Conservation (phyloP, 202 grass and related monocot species). For the Schoenoplectus tabernaemontani region DNA sequence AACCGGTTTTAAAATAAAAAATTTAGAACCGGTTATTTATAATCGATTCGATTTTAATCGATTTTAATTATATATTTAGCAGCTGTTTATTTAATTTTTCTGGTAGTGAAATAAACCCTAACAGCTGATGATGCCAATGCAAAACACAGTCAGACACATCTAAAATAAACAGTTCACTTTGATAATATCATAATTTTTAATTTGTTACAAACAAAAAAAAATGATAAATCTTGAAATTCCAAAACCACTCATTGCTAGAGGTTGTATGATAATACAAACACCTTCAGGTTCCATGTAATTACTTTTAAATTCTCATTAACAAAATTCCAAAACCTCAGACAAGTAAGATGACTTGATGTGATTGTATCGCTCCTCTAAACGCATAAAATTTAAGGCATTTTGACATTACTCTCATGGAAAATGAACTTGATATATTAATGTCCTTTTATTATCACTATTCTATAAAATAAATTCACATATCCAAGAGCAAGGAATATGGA, state of each 20-base stretch:
- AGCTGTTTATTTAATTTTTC: too few relatives aligned
- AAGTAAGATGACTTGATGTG: not conserved
- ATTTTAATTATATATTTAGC: too few relatives aligned
- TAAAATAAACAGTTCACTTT: slow-evolving; percentile 17
- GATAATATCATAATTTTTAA: not conserved
- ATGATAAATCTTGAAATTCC: not conserved
- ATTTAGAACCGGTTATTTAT: too few relatives aligned
- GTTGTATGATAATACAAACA: not conserved
- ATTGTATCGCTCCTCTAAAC: not conserved
- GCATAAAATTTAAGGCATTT: not conserved
- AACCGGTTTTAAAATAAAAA: too few relatives aligned
- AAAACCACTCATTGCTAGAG: not conserved
- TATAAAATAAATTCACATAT: too few relatives aligned
- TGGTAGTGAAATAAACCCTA: too few relatives aligned
- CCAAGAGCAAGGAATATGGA: too few relatives aligned
- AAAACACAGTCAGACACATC: slow-evolving; percentile 86
- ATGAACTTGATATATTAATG: not conserved
- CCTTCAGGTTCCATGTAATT: too few relatives aligned
- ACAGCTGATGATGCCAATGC: slow-evolving; percentile 63
- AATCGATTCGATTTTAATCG: too few relatives aligned
- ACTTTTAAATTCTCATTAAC: not conserved
- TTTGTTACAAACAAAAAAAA: not conserved
- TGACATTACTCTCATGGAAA: not conserved
- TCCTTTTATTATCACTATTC: too few relatives aligned
- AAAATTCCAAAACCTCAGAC: not conserved